Evolutionary conservation across 805 yeast genomes (phyloP), one percentile per base, ranked within the genome.

Genomic region (Debaryomyces castellii): DNA sequence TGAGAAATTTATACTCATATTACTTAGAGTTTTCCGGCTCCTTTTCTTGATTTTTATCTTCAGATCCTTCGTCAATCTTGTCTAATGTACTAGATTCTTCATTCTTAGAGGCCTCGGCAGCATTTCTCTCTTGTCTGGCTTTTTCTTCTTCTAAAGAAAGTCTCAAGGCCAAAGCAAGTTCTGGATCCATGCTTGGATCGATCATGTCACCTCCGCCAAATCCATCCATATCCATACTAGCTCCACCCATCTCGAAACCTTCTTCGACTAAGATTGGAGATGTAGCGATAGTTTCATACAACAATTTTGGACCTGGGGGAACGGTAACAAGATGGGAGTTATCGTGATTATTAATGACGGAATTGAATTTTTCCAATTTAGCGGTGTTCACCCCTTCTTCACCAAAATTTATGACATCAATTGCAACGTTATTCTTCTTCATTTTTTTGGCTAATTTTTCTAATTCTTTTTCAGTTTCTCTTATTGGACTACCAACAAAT

Each of bases 151-250:
- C 98, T 59, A 94, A 75, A 0, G 98, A 92, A 66, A 94, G 75
- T 62, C 98, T 83, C 59, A 94, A 79, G 1, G 98, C 99, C 75
- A 94, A 76, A 0, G 98, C 99, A 62, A 94, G 80, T 67, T 94
- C 99, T 25, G 98, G 98, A 59, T 94, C 99, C 82, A 89, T 86
- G 53, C 83, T 83, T 25, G 96, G 92, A 66, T 92, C 98, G 33
- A 71, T 61, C 40, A 63, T 48, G 40, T 61, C 67, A 18, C 69
- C 76, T 11, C 66, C 69, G n/a, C 67, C 77, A 22, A 66, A 78
- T 21, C 67, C 73, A 41, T 71, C 77, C 10, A 74, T 80, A 17
- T 69, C 78, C 48, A 61, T 67, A 27, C 66, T 71, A n/a, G 63
- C 73, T 3, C 74, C 79, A 16, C 73, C 79, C 32, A 69, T 67